A percentile compares a stretch with the other conserved stretches of the same genome.
These are phyloP conservation scores for Talaromyces sp. DNA, from an alignment of 2,329 filamentous ascomycete species.

Conservation along the genomic window DNA sequence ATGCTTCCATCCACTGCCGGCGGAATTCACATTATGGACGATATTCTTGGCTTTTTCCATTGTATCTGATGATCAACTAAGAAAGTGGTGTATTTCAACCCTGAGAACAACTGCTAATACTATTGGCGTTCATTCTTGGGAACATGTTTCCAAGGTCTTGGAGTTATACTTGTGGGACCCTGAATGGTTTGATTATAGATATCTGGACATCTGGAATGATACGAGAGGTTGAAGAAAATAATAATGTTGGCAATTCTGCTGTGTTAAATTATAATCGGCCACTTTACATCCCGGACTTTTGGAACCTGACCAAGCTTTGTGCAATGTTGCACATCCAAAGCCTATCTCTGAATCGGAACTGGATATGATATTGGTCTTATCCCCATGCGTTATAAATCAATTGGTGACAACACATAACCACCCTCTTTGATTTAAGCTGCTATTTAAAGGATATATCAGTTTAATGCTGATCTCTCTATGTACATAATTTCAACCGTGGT, in stretches of 20 bases:
- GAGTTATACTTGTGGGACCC: constrained; percentile 3
- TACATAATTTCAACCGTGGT: no score
- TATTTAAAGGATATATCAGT: no score
- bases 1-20: not conserved
- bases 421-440: no score
- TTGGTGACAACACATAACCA: no score
- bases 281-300: no score
- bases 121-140: not conserved
- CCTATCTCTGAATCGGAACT: no score
- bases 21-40: constrained; percentile 2
- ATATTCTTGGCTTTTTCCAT: constrained; percentile 1
- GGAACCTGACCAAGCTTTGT: no score
- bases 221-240: not conserved
- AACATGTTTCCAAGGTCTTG: not conserved
- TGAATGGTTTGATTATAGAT: not conserved
- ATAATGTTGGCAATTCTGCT: not conserved
- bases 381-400: no score
- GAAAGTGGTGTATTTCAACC: not conserved
- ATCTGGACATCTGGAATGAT: constrained; percentile 2
- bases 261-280: not conserved
- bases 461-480: no score
- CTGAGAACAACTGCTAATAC: not conserved
- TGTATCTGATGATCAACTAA: not conserved
- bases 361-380: no score
- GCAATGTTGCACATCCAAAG: no score